Conservation (phyloP, 2,329 filamentous ascomycete species). For the Sphaerulina musiva region DNA sequence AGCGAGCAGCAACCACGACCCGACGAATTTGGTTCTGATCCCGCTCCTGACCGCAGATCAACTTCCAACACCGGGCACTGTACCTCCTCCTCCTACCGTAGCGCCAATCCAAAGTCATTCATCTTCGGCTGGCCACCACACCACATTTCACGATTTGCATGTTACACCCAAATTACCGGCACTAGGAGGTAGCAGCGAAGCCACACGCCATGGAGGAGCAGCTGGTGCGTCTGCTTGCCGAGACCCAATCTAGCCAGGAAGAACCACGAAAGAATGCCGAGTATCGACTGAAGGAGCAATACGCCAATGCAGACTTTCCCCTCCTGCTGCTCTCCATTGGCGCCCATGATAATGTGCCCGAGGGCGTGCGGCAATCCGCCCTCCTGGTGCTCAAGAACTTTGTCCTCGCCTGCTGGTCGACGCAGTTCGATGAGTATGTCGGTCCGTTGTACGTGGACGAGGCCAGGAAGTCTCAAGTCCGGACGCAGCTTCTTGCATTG, state of each 20-base stretch:
- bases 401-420: constrained; percentile 77
- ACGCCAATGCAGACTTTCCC: constrained; percentile 64
- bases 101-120: too few species aligned
- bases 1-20: too few species aligned
- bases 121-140: too few species aligned
- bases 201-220: constrained; percentile 72
- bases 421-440: constrained; percentile 63
- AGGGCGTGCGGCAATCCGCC: constrained; percentile 74
- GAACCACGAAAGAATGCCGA: constrained; percentile 79
- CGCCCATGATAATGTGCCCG: constrained; percentile 64
- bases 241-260: constrained; percentile 73
- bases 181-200: constrained; percentile 20
- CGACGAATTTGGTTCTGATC: too few species aligned
- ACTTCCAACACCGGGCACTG: too few species aligned
- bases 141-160: neutral
- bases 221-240: constrained; percentile 78
- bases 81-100: too few species aligned
- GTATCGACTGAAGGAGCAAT: constrained; percentile 66
- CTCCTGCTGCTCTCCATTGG: constrained; percentile 74
- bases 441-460: constrained; percentile 61
- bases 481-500: constrained; percentile 68
- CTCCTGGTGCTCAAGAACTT: constrained; percentile 75
- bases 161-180: constrained; percentile 12
- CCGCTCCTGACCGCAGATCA: too few species aligned
- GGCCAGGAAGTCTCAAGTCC: constrained; percentile 64